These are phyloP conservation scores for Candida ficus DNA, from an alignment of 805 yeast species.

Conservation along the genomic window DNA sequence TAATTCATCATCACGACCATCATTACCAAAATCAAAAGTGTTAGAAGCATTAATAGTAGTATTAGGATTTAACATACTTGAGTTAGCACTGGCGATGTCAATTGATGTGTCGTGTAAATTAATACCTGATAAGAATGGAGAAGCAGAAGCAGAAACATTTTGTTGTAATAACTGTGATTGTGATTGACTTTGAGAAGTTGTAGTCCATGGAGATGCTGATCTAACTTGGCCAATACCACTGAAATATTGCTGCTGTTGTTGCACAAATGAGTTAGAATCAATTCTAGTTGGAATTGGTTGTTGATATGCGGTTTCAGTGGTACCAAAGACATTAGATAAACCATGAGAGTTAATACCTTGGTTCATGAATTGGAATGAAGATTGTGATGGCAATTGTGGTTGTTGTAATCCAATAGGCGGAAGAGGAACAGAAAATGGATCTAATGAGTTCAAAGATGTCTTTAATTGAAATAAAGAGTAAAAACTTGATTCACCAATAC, in stretches of 20 bases:
- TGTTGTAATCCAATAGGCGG: slow-evolving; percentile 20
- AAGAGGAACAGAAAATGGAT: slow-evolving; percentile 60
- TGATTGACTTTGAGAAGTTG: slow-evolving; percentile 1
- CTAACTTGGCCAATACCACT: neutral
- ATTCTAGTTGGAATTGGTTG: neutral
- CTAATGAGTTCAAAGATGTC: slow-evolving; percentile 49
- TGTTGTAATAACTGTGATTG: slow-evolving; percentile 14
- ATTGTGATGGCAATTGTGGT: slow-evolving; percentile 4
- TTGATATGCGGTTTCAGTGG: neutral
- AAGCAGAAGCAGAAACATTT: slow-evolving; percentile 2
- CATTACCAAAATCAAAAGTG: slow-evolving; percentile 4
- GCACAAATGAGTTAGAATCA: neutral
- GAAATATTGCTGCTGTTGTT: neutral
- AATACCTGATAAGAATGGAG: slow-evolving; percentile 7
- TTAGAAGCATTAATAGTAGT: neutral
- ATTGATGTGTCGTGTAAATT: slow-evolving; percentile 1
- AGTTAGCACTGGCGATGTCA: slow-evolving; percentile 17
- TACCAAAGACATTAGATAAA: neutral
- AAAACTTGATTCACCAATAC: slow-evolving; percentile 49
- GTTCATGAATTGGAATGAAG: slow-evolving; percentile 3
- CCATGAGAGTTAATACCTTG: neutral
- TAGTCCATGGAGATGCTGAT: slow-evolving; percentile 5
- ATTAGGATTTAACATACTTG: slow-evolving; percentile 16
- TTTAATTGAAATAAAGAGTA: slow-evolving; percentile 50
- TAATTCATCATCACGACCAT: slow-evolving; percentile 23